Conservation (phyloP, 2,329 filamentous ascomycete genomes). For the Nothomitra cinnamomea region DNA sequence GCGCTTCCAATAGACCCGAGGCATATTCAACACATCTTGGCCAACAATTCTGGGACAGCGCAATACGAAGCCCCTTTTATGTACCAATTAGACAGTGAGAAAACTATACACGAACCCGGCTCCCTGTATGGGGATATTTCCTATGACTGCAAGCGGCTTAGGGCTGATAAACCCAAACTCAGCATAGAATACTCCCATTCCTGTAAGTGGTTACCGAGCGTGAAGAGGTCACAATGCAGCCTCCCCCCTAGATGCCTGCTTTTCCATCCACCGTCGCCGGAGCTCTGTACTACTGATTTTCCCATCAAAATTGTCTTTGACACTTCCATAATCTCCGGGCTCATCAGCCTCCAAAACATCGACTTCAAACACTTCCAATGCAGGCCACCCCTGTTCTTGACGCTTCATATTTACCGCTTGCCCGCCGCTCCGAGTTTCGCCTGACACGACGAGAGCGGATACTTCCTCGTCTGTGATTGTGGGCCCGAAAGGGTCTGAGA, state of each 20-base stretch:
- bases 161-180: no score
- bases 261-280: constrained; percentile 28
- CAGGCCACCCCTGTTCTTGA: constrained; percentile 54
- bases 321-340: constrained; percentile 24
- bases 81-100: no score
- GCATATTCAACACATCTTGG: no score
- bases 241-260: not conserved
- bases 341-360: constrained; percentile 63
- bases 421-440: constrained; percentile 72
- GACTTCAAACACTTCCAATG: constrained; percentile 70
- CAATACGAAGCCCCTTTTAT: no score
- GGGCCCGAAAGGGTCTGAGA: constrained; percentile 78
- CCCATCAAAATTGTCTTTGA: constrained; percentile 46
- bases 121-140: no score
- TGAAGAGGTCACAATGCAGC: not conserved
- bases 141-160: no score
- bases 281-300: constrained; percentile 93
- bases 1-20: no score
- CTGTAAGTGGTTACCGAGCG: no score
- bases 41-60: no score
- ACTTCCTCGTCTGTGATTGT: constrained; percentile 71
- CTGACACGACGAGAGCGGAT: constrained; percentile 68
- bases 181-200: no score
- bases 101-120: no score
- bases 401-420: constrained; percentile 74